Conservation (phyloP, 2,329 filamentous ascomycete species). For the Zymoseptoria ardabiliae region DNA sequence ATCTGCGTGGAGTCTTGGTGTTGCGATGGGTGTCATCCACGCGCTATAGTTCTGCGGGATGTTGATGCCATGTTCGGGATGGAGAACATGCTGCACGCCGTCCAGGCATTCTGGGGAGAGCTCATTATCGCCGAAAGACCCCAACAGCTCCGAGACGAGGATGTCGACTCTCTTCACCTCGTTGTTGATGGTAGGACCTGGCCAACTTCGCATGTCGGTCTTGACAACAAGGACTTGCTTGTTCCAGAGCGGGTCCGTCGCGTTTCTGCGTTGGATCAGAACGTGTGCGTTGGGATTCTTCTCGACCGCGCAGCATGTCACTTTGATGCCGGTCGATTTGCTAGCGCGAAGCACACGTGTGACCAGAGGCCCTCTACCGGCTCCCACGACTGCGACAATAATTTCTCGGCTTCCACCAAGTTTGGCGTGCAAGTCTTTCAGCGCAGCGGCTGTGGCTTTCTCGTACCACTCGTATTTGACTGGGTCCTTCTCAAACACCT, state of each 20-base stretch:
- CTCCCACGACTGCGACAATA: conserved; percentile 85
- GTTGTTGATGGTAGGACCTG: conserved; percentile 58
- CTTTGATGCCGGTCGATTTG: conserved; percentile 63
- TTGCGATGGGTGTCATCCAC: conserved; percentile 83
- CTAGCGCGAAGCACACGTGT: conserved; percentile 79
- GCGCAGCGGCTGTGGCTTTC: conserved; percentile 68
- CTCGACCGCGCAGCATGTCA: conserved; percentile 87
- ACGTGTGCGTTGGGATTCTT: conserved; percentile 99
- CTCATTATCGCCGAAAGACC: conserved; percentile 95
- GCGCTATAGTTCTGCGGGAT: conserved; percentile 92
- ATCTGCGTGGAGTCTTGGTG: conserved; percentile 78
- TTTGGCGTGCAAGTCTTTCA: conserved; percentile 74
- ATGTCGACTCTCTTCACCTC: conserved; percentile 73
- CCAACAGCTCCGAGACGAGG: conserved; percentile 84
- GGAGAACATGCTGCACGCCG: conserved; percentile 86
- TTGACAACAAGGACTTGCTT: conserved; percentile 79
- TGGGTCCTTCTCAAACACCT: conserved; percentile 96
- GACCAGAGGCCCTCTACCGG: conserved; percentile 85
- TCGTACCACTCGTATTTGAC: conserved; percentile 98
- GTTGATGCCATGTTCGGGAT: conserved; percentile 73
- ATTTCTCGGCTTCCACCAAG: conserved; percentile 64
- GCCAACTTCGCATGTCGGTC: conserved; percentile 96
- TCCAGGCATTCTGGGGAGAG: conserved; percentile 94
- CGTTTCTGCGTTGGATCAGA: conserved; percentile 79
- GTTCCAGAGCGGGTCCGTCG: conserved; percentile 60